Base-by-base conservation (phyloP, 192 early-diverging fungal genomes). In the Entomortierella chlamydospora region DNA sequence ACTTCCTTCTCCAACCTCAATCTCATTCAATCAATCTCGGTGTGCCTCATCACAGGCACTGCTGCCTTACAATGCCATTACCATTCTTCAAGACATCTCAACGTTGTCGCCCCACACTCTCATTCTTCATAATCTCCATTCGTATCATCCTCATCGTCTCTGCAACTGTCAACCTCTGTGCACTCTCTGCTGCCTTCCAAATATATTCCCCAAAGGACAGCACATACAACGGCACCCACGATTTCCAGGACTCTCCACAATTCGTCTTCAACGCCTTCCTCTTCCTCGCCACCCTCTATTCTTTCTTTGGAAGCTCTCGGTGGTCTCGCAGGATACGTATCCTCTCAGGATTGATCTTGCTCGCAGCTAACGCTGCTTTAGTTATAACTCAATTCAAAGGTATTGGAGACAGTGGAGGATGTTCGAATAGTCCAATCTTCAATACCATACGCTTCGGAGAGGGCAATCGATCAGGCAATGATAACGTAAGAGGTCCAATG, bases 201-300 rank as follows among this genome's bases (percentile, higher is more conserved):
- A 25, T 68, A 55, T 50, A 39, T 18, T 18, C 23, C 8, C 43
- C 56, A 26, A 47, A 41, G 39, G 39, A 47, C 15, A 20, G 20
- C 20, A 2, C 45, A 2, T 31, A 28, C n/a, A 20, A 47, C 45
- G 11, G 11, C 43, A 1, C 4, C n/a, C 22, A 50, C 55, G 20
- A 37, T 52, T 68, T 68, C 15, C 56, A 68, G 17, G 66, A 68
- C 30, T 37, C 66, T 22, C 45, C 66, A 2, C 66, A 68, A 23
- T 53, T 68, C 18, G 55, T 56, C 7, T 18, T 33, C n/a, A 68
- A 68, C 17, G 47, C 56, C 18, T 58, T 68, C 18, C 55, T 68
- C 56, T 68, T 68, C 31, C 55, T 68, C 30, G 66, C 66, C 22
- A 30, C 1, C 22, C 17, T 58, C 23, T 68, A 68, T 30, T 47